These are phyloP conservation scores for Rhizoclosmatium globosum DNA, from an alignment of 192 early-diverging fungal genomes.

Conservation along the genomic window DNA sequence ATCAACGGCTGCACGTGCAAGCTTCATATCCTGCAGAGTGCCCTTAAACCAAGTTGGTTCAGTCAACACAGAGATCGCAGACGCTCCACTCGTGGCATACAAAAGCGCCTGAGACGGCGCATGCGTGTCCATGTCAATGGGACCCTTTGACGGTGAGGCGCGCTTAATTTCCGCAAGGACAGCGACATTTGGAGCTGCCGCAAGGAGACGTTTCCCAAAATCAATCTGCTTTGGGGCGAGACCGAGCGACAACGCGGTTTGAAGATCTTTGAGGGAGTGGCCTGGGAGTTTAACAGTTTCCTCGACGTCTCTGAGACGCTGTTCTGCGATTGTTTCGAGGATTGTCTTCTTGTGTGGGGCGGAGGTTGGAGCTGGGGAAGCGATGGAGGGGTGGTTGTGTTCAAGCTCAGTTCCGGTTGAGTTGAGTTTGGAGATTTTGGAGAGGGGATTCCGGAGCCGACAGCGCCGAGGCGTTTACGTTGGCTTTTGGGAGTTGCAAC, in stretches of 20 bases:
- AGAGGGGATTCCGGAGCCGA: slow-evolving; percentile 45
- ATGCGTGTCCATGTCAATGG: slow-evolving; percentile 83
- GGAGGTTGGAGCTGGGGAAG: background rate
- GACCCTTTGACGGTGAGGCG: slow-evolving; percentile 93
- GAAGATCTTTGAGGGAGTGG: slow-evolving; percentile 70
- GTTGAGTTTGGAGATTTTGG: slow-evolving; percentile 60
- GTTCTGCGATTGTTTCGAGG: slow-evolving; percentile 81
- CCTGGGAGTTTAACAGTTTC: slow-evolving; percentile 78
- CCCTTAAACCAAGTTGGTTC: slow-evolving; percentile 99
- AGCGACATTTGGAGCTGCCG: slow-evolving; percentile 59
- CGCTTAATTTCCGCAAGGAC: slow-evolving; percentile 99
- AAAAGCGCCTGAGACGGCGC: slow-evolving; percentile 85
- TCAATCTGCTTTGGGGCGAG: slow-evolving; percentile 81
- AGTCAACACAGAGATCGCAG: slow-evolving; percentile 96
- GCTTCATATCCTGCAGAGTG: slow-evolving; percentile 86
- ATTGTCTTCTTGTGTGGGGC: slow-evolving; percentile 53
- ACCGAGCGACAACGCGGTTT: slow-evolving; percentile 72
- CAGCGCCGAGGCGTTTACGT: slow-evolving; percentile 7
- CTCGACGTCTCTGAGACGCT: slow-evolving; percentile 82
- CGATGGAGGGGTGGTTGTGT: slow-evolving; percentile 17
- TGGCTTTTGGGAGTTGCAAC: slow-evolving; percentile 22
- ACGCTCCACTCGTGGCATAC: slow-evolving; percentile 91
- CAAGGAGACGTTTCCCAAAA: slow-evolving; percentile 76
- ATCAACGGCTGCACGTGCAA: slow-evolving; percentile 79
- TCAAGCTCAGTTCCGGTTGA: slow-evolving; percentile 42